Percentiles rank a stretch among this genome's conserved stretches.
phyloP scores from a whole-genome alignment of 2,329 filamentous ascomycete genomes.

The Ramularia collo-cygni region DNA sequence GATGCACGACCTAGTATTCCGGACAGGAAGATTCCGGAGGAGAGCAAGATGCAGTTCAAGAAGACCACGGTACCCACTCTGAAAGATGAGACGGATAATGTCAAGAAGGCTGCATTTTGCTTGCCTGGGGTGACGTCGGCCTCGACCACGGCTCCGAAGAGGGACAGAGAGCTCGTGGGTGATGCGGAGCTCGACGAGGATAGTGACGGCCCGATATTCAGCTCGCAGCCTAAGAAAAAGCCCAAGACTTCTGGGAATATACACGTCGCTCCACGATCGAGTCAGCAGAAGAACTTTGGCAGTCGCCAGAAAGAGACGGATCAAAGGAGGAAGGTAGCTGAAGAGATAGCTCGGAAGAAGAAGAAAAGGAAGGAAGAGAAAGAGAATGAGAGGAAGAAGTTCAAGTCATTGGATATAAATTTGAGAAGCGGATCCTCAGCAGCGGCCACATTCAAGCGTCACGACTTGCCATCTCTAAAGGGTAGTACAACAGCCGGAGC shows the following conservation, averaged over 20 bases:
- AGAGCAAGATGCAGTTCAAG: too few relatives aligned
- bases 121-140: not conserved
- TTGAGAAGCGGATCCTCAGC: not conserved
- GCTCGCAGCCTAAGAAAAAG: not conserved
- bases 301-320: too few relatives aligned
- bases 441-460: slow-evolving; percentile 5
- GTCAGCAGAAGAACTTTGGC: too few relatives aligned
- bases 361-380: not conserved
- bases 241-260: not conserved
- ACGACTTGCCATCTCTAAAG: not conserved
- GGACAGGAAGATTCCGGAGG: too few relatives aligned
- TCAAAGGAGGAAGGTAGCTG: too few relatives aligned
- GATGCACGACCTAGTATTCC: too few relatives aligned
- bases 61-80: too few relatives aligned
- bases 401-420: slow-evolving; percentile 1
- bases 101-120: not conserved
- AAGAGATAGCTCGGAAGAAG: too few relatives aligned
- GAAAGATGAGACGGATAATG: not conserved
- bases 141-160: not conserved
- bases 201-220: not conserved
- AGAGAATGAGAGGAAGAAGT: slow-evolving; percentile 1
- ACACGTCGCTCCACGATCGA: too few relatives aligned
- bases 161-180: too few relatives aligned
- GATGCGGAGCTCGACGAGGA: too few relatives aligned
- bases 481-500: not conserved